Evolutionary conservation across 352 stramenopile genomes (phyloP).

Genomic region (Discostella stelligera): DNA sequence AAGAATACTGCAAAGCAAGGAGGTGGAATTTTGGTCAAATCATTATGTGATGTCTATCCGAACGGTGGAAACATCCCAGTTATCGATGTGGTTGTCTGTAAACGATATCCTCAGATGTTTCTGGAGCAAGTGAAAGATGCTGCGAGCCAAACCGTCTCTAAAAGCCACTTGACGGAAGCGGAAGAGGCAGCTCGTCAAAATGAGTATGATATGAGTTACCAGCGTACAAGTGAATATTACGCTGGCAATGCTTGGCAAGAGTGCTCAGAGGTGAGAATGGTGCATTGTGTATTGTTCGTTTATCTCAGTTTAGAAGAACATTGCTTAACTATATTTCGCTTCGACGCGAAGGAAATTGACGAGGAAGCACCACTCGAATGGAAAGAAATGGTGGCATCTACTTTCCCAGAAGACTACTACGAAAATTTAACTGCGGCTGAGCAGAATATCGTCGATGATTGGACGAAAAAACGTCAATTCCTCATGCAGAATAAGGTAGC

Average conservation of each 20-base stretch:
- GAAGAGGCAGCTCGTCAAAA: slow-evolving; percentile 58
- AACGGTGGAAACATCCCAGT: slow-evolving; percentile 69
- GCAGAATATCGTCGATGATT: slow-evolving; percentile 58
- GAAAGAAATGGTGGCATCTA: slow-evolving; percentile 56
- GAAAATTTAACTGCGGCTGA: slow-evolving; percentile 45
- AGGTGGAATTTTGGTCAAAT: slow-evolving; percentile 56
- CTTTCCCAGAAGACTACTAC: slow-evolving; percentile 61
- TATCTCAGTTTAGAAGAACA: background rate
- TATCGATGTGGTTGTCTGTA: slow-evolving; percentile 69
- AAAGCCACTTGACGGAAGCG: slow-evolving; percentile 62
- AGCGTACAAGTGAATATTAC: slow-evolving; percentile 61
- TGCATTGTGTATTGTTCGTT: background rate
- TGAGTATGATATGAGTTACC: slow-evolving; percentile 51
- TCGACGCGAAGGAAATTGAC: slow-evolving; percentile 62
- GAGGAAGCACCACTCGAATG: slow-evolving; percentile 65
- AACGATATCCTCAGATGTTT: slow-evolving; percentile 71
- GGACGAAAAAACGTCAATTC: slow-evolving; percentile 55
- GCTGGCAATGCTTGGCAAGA: slow-evolving; percentile 57
- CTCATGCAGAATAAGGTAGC: slow-evolving; percentile 58
- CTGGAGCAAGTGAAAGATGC: slow-evolving; percentile 55
- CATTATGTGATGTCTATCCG: slow-evolving; percentile 57
- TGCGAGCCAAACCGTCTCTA: slow-evolving; percentile 11
- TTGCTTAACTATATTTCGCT: slow-evolving; percentile 14
- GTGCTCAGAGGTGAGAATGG: slow-evolving; percentile 43
- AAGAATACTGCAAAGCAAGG: slow-evolving; percentile 23